phyloP scores from a whole-genome alignment of 2,329 filamentous ascomycete genomes.

The Penicillium sclerotiorum region DNA sequence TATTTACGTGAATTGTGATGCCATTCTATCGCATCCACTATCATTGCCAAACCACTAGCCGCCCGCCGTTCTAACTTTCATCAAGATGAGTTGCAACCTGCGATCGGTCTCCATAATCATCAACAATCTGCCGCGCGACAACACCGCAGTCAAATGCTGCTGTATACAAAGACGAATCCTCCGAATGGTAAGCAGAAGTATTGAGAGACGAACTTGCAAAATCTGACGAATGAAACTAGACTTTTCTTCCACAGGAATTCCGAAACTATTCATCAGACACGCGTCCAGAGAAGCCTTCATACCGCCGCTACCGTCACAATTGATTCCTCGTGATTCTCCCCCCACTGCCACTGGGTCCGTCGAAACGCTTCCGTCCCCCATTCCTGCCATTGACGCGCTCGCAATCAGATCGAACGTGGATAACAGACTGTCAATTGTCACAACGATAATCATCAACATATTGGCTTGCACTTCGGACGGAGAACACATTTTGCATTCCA shows the following conservation, averaged over 20 bases:
- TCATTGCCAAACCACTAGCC: not conserved
- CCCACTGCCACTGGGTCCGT: not conserved
- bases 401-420: slow-evolving; percentile 27
- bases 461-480: slow-evolving; percentile 25
- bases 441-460: slow-evolving; percentile 33
- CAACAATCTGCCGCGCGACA: slow-evolving; percentile 25
- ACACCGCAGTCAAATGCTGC: slow-evolving; percentile 21
- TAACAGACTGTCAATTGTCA: slow-evolving; percentile 34
- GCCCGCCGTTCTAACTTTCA: slow-evolving; percentile 30
- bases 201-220: slow-evolving; percentile 30
- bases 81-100: slow-evolving; percentile 32
- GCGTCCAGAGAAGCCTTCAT: slow-evolving; percentile 27
- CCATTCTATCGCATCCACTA: not conserved
- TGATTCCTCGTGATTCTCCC: no score
- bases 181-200: slow-evolving; percentile 29
- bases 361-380: slow-evolving; percentile 12
- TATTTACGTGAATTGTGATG: no score
- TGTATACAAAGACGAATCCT: slow-evolving; percentile 31
- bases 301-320: not conserved
- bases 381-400: slow-evolving; percentile 14
- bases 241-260: slow-evolving; percentile 31
- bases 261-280: slow-evolving; percentile 29
- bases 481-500: slow-evolving; percentile 32
- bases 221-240: slow-evolving; percentile 29
- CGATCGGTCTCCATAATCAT: slow-evolving; percentile 38